phyloP scores from a whole-genome alignment of 139 green algal genomes.

The Chlorella vulgaris region DNA sequence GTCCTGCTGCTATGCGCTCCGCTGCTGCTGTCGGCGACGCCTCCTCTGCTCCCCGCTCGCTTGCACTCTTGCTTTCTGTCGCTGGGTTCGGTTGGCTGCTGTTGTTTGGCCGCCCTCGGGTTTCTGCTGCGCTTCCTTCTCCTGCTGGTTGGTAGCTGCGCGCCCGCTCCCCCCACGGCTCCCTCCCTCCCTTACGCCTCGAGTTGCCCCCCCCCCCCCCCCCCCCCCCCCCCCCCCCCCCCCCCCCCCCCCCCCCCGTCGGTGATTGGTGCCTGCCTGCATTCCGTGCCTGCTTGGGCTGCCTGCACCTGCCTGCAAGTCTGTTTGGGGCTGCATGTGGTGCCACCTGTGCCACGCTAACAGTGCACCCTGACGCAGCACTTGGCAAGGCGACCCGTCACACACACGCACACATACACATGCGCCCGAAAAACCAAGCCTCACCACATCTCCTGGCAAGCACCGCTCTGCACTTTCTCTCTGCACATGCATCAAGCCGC shows the following conservation, averaged over 20 bases:
- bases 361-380: neutral
- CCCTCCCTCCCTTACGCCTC: neutral
- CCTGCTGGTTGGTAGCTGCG: neutral
- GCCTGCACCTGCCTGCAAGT: neutral
- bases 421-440: too few species aligned
- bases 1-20: too few species aligned
- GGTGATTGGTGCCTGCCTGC: neutral
- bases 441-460: too few species aligned
- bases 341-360: neutral
- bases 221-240: neutral
- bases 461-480: too few species aligned
- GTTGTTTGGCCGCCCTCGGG: neutral
- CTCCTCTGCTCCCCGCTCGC: neutral
- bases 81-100: neutral
- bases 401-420: too few species aligned
- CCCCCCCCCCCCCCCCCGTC: too few species aligned
- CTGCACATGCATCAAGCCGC: too few species aligned
- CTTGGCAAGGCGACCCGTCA: too few species aligned
- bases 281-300: neutral
- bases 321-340: too few species aligned
- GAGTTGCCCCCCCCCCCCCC: neutral
- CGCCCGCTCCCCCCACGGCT: too few species aligned
- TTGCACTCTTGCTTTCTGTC: neutral
- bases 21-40: neutral
- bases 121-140: conserved; percentile 3